These are phyloP conservation scores for Rhododendron ferrugineum DNA, from an alignment of 148 eudicot genomes.

Conservation along the genomic window DNA sequence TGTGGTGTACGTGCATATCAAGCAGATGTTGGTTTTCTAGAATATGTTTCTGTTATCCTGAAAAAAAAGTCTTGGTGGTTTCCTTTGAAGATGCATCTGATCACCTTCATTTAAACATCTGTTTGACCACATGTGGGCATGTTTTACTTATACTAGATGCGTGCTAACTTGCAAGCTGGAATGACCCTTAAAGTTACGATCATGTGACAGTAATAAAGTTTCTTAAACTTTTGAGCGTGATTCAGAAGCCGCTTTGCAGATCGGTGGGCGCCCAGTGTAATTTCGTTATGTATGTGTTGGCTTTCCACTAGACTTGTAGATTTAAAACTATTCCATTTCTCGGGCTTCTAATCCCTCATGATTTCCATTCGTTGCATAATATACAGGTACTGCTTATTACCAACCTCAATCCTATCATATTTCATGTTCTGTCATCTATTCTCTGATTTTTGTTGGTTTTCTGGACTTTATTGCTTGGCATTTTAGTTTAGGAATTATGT, in stretches of 20 bases:
- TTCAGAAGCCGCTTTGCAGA: not conserved
- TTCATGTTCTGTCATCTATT: not conserved
- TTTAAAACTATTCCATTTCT: not conserved
- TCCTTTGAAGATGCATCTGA: not conserved
- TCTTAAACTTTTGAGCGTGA: not conserved
- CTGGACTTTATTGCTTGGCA: not conserved
- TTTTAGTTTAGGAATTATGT: not conserved
- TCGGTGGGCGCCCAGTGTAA: not conserved
- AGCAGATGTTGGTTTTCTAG: not conserved
- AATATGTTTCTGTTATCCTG: not conserved
- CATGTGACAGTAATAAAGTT: not conserved
- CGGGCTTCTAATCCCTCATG: not conserved
- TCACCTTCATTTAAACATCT: not conserved
- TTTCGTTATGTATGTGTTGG: not conserved
- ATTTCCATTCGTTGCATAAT: not conserved
- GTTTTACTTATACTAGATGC: not conserved
- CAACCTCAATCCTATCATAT: not conserved
- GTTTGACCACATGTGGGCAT: not conserved
- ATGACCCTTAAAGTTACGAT: not conserved
- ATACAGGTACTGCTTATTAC: not conserved
- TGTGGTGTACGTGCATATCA: not conserved
- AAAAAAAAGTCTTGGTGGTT: not conserved
- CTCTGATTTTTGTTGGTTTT: not conserved
- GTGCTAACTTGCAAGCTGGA: constrained; percentile 1
- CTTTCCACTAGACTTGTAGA: not conserved